Evolutionary conservation across 179 eudicot genomes (phyloP).

Genomic region (Spinacia oleracea): DNA sequence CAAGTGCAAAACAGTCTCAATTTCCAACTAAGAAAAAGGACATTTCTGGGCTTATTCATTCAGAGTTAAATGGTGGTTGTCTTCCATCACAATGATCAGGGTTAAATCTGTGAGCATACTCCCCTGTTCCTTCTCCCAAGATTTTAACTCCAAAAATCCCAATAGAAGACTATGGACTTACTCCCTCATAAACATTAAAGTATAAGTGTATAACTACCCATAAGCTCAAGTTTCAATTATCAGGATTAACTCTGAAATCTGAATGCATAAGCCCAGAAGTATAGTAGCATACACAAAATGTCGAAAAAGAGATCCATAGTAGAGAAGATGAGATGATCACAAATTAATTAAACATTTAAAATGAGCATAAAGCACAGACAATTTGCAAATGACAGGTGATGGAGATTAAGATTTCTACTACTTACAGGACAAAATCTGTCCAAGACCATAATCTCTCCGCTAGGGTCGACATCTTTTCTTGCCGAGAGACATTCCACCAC

Average conservation of each 20-base stretch:
- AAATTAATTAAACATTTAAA: background rate
- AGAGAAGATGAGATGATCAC: background rate
- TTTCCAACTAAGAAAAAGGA: background rate
- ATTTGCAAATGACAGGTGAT: background rate
- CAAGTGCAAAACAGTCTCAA: background rate
- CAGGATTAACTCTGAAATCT: background rate
- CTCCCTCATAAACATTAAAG: background rate
- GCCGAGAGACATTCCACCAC: conserved; percentile 67
- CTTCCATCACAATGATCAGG: background rate
- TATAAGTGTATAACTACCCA: background rate
- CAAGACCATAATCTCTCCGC: conserved; percentile 79
- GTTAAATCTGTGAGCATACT: background rate
- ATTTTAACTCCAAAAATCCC: background rate
- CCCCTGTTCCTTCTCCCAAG: background rate
- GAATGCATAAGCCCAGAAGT: background rate
- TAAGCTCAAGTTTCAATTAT: background rate
- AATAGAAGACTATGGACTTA: background rate
- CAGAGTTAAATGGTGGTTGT: too few species aligned
- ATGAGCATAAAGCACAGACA: background rate
- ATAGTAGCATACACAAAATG: background rate
- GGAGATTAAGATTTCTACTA: background rate
- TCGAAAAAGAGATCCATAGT: background rate
- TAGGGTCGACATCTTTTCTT: conserved; percentile 59
- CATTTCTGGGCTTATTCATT: too few species aligned
- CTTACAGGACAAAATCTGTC: conserved; percentile 78